Conservation (phyloP, 2,329 filamentous ascomycete genomes). For the Colletotrichum lupini region DNA sequence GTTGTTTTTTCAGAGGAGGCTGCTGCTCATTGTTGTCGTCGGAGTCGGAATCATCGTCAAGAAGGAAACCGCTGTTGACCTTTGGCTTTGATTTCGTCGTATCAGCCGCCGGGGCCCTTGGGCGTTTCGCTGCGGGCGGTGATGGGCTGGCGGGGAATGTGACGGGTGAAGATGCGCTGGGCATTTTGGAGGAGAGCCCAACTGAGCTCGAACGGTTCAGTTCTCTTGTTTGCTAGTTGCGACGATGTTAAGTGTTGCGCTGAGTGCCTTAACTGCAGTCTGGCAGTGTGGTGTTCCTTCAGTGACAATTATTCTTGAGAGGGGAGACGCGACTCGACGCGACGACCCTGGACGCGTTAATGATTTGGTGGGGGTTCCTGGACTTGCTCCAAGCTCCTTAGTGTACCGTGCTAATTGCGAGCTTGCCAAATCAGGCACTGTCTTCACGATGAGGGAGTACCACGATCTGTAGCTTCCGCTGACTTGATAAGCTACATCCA, state of each 20-base stretch:
- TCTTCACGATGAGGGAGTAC: neutral
- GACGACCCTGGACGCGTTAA: slow-evolving; percentile 28
- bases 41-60: slow-evolving; percentile 48
- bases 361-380: slow-evolving; percentile 8
- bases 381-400: neutral
- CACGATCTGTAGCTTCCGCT: neutral
- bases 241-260: neutral
- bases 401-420: neutral
- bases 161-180: slow-evolving; percentile 69
- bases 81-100: slow-evolving; percentile 44
- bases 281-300: neutral
- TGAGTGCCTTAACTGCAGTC: neutral
- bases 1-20: slow-evolving; percentile 36
- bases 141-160: slow-evolving; percentile 64
- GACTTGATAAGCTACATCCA: neutral
- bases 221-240: neutral
- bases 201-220: neutral
- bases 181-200: slow-evolving; percentile 53
- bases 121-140: slow-evolving; percentile 48
- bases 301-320: slow-evolving; percentile 17
- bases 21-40: slow-evolving; percentile 39
- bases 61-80: slow-evolving; percentile 50
- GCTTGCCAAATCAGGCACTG: neutral
- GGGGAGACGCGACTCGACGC: slow-evolving; percentile 31
- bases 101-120: slow-evolving; percentile 48